Evolutionary conservation across 192 early-diverging fungal genomes (phyloP).

Genomic region (Rhizoclosmatium sp.): DNA sequence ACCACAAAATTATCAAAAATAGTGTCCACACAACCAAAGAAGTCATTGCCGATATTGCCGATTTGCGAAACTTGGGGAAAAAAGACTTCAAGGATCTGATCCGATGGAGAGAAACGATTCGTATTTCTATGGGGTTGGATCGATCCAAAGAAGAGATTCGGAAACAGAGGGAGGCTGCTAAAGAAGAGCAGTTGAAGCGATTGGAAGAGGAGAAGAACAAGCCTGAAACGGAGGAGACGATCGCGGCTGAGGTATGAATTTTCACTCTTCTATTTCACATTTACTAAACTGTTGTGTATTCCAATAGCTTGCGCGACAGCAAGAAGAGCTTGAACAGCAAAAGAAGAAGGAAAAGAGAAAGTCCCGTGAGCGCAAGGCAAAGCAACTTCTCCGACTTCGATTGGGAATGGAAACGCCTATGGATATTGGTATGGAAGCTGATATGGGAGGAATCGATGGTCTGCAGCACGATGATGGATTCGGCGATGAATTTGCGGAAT

Average conservation of each 20-base stretch:
- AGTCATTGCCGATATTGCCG: constrained; percentile 79
- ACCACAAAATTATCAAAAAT: constrained; percentile 57
- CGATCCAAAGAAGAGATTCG: constrained; percentile 48
- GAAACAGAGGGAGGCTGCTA: constrained; percentile 37
- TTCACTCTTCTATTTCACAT: not conserved
- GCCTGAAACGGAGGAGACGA: constrained; percentile 55
- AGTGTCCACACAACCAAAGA: constrained; percentile 80
- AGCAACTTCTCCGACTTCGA: constrained; percentile 55
- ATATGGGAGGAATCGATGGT: constrained; percentile 26
- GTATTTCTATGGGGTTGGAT: constrained; percentile 63
- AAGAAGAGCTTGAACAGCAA: constrained; percentile 30
- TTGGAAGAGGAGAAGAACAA: constrained; percentile 66
- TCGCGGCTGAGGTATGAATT: constrained; percentile 36
- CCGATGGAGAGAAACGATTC: constrained; percentile 84
- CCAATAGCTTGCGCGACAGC: constrained; percentile 37
- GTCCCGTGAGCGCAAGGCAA: constrained; percentile 57
- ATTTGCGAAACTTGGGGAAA: constrained; percentile 92
- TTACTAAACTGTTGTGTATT: constrained; percentile 1
- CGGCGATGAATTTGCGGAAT: constrained; percentile 22
- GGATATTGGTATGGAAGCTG: constrained; percentile 56
- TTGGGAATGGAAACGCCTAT: constrained; percentile 63
- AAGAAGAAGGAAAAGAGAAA: constrained; percentile 53
- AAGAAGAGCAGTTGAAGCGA: constrained; percentile 40
- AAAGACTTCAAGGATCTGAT: constrained; percentile 91
- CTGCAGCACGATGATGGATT: constrained; percentile 34